These are phyloP conservation scores for Cryptosporidium canis DNA, from an alignment of 169 alveolate species.

Conservation along the genomic window DNA sequence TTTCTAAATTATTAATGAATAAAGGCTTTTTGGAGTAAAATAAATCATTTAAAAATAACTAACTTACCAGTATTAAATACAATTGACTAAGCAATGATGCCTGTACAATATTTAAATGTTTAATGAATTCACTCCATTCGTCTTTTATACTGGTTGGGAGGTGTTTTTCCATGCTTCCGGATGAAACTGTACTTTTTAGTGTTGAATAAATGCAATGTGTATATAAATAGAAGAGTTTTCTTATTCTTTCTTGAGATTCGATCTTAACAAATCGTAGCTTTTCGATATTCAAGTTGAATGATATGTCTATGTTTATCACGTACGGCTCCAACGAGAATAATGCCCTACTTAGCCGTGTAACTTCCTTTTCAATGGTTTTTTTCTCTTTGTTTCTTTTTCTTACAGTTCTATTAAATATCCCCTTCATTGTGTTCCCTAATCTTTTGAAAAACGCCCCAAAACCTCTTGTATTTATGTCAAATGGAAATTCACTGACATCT, in stretches of 20 bases:
- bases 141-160: not conserved
- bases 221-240: conserved; percentile 26
- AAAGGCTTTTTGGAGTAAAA: conserved; percentile 22
- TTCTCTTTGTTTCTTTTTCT: conserved; percentile 19
- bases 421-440: not conserved
- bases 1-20: conserved; percentile 55
- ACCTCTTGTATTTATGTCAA: not conserved
- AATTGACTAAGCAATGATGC: conserved; percentile 11
- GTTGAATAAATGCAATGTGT: conserved; percentile 53
- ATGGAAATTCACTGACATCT: not conserved
- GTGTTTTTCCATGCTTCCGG: conserved; percentile 4
- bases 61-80: conserved; percentile 36
- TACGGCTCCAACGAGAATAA: conserved; percentile 12
- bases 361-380: not conserved
- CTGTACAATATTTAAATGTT: conserved; percentile 9
- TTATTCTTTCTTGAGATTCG: conserved; percentile 19
- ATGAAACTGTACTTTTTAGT: not conserved
- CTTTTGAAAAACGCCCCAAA: not conserved
- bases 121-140: conserved; percentile 36
- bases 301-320: conserved; percentile 26
- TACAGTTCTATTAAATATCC: conserved; percentile 32
- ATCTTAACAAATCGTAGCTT: conserved; percentile 9
- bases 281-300: conserved; percentile 37
- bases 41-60: not conserved
- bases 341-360: not conserved